Evolutionary conservation across 176 grass and related monocot genomes (phyloP).

Genomic region (Cocos nucifera): DNA sequence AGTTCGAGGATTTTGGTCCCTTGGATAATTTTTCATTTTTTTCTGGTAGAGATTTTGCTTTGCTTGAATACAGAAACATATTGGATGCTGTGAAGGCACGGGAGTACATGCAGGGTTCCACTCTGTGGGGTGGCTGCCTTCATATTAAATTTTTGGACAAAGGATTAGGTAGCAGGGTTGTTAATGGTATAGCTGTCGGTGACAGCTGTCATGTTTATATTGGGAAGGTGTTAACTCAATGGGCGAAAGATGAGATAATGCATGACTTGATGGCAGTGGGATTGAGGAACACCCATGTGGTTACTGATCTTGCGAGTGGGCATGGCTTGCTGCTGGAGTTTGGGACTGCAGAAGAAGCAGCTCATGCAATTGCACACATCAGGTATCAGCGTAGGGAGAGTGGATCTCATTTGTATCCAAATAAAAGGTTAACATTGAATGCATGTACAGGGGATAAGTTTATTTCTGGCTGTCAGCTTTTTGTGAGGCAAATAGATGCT

Average conservation of each 20-base stretch:
- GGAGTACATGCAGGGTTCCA: slow-evolving; percentile 70
- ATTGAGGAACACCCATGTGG: slow-evolving; percentile 37
- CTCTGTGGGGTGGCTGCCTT: slow-evolving; percentile 61
- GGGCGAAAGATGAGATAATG: slow-evolving; percentile 74
- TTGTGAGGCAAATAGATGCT: slow-evolving; percentile 52
- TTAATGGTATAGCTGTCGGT: slow-evolving; percentile 57
- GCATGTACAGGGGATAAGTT: slow-evolving; percentile 18
- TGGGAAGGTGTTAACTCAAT: slow-evolving; percentile 50
- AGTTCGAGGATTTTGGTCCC: slow-evolving; percentile 74
- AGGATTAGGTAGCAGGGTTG: slow-evolving; percentile 57
- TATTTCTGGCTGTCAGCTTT: slow-evolving; percentile 35
- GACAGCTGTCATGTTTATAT: slow-evolving; percentile 75
- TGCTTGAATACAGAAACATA: slow-evolving; percentile 71
- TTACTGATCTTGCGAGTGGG: slow-evolving; percentile 48
- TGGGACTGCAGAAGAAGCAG: slow-evolving; percentile 58
- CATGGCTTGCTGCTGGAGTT: slow-evolving; percentile 87
- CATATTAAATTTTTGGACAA: slow-evolving; percentile 75
- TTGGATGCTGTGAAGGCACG: slow-evolving; percentile 62
- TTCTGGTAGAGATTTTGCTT: slow-evolving; percentile 50
- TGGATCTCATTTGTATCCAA: slow-evolving; percentile 19
- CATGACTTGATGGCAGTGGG: slow-evolving; percentile 47
- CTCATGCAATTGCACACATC: slow-evolving; percentile 59
- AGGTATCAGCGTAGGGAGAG: slow-evolving; percentile 22
- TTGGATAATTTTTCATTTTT: slow-evolving; percentile 48
- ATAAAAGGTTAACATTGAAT: neutral